A percentile compares a stretch with the other conserved stretches of the same genome.
Evolutionary conservation across 2,329 filamentous ascomycete genomes (phyloP).

Genomic region (Aspergillus clavatus): DNA sequence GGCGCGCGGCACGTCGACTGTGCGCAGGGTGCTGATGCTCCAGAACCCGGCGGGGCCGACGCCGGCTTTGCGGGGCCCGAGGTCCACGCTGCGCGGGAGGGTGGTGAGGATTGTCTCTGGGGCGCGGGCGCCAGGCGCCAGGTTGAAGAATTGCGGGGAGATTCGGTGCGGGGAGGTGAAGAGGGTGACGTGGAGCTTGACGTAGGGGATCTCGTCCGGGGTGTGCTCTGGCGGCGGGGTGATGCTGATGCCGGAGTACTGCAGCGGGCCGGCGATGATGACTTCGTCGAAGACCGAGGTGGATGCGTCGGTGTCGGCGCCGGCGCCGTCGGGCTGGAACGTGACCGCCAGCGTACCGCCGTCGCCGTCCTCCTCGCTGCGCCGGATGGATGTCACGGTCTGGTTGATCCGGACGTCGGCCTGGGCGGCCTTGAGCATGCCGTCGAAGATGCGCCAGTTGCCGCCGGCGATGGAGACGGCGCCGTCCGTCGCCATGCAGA

Average conservation of each 20-base stretch:
- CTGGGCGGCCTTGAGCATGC: conserved; percentile 64
- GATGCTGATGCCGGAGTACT: conserved; percentile 67
- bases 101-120: conserved; percentile 82
- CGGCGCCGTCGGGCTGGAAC: conserved; percentile 19
- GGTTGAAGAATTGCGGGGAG: conserved; percentile 67
- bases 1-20: conserved; percentile 53
- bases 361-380: too few relatives aligned
- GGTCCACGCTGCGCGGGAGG: conserved; percentile 52
- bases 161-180: conserved; percentile 74
- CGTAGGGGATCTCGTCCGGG: conserved; percentile 80
- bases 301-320: conserved; percentile 9
- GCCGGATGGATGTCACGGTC: conserved; percentile 57
- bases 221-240: conserved; percentile 39
- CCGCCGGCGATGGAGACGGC: conserved; percentile 75
- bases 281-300: conserved; percentile 64
- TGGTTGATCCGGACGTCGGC: conserved; percentile 63
- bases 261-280: conserved; percentile 76
- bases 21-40: conserved; percentile 71
- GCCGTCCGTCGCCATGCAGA: conserved; percentile 83
- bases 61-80: conserved; percentile 43
- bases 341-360: conserved; percentile 45
- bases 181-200: conserved; percentile 80
- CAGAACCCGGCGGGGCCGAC: conserved; percentile 76
- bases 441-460: conserved; percentile 92
- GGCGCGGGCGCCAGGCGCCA: conserved; percentile 47